Conservation (phyloP, 306 rosid genomes). For the Quercus engelmannii region DNA sequence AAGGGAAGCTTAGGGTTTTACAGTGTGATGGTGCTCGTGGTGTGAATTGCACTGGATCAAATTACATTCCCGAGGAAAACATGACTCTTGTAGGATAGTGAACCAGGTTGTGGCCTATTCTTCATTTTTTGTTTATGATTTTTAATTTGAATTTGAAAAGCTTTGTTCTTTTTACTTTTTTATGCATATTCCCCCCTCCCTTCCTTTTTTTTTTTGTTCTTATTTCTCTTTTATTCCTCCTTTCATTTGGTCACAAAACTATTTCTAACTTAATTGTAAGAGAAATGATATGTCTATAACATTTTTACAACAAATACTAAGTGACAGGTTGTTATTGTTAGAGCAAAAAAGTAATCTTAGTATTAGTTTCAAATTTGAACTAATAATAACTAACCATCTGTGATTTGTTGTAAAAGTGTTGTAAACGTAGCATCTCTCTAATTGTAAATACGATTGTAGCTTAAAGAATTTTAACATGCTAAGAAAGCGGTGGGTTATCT, state of each 20-base stretch:
- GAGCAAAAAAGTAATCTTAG: no score
- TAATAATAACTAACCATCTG: no score
- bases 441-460: background rate
- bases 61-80: constrained; percentile 49
- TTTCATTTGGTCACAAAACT: background rate
- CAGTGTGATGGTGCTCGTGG: constrained; percentile 36
- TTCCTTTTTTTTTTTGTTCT: background rate
- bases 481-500: background rate
- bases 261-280: background rate
- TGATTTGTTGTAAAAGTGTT: no score
- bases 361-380: no score
- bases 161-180: background rate
- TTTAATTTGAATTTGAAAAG: background rate
- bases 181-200: background rate
- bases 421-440: no score
- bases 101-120: constrained; percentile 30
- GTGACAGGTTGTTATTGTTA: no score
- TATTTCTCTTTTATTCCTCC: no score
- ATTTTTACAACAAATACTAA: no score
- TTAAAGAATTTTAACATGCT: background rate
- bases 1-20: constrained; percentile 86
- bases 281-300: no score
- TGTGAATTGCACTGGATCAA: constrained; percentile 36
- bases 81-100: constrained; percentile 34
- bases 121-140: constrained; percentile 17